These are phyloP conservation scores for Metschnikowia sp. DNA, from an alignment of 805 yeast species.

Conservation along the genomic window DNA sequence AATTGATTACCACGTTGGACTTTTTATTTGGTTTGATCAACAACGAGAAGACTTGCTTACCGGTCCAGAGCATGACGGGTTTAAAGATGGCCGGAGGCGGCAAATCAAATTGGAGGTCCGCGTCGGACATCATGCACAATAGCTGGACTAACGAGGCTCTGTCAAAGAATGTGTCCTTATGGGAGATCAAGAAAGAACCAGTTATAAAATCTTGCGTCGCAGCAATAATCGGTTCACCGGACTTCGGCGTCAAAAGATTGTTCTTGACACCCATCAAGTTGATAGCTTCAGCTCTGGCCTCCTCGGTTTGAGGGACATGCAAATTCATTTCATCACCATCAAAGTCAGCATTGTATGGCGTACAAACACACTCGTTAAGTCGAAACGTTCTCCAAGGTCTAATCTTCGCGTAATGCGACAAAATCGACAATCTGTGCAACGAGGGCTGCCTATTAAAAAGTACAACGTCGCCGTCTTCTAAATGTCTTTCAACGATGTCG, in stretches of 20 bases:
- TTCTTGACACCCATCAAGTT: conserved; percentile 97
- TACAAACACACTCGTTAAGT: conserved; percentile 96
- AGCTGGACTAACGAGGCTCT: conserved; percentile 80
- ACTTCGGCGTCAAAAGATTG: conserved; percentile 90
- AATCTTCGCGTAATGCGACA: conserved; percentile 93
- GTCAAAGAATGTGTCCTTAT: conserved; percentile 90
- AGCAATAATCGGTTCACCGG: conserved; percentile 99
- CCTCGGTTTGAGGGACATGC: conserved; percentile 98
- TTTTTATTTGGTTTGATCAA: conserved; percentile 76
- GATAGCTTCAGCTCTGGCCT: conserved; percentile 98
- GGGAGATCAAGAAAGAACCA: conserved; percentile 88
- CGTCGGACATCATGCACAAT: conserved; percentile 95
- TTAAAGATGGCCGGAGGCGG: conserved; percentile 95
- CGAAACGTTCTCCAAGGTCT: conserved; percentile 98
- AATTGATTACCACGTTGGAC: conserved; percentile 79
- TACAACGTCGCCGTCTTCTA: conserved; percentile 96
- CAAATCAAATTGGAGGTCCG: conserved; percentile 76
- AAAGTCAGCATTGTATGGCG: conserved; percentile 98
- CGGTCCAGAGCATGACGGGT: conserved; percentile 93
- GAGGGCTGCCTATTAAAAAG: conserved; percentile 98
- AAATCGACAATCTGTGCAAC: conserved; percentile 86
- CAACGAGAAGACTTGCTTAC: conserved; percentile 89
- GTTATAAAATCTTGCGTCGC: conserved; percentile 99
- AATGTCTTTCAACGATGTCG: conserved; percentile 92
- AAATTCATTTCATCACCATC: conserved; percentile 99